Base-by-base conservation (phyloP, 75 land plant genomes). In the Pinus albicaulis region DNA sequence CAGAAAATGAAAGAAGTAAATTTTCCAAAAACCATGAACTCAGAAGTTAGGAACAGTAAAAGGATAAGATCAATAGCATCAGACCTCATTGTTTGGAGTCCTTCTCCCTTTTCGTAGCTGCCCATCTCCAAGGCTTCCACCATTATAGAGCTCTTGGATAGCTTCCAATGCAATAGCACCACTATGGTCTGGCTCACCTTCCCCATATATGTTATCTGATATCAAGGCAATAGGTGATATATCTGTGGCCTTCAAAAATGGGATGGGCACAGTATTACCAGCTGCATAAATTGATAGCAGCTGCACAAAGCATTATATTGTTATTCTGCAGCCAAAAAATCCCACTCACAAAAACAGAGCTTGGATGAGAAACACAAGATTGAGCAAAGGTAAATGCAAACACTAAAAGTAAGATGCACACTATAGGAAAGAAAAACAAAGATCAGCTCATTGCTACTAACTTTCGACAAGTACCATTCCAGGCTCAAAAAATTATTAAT, bases 241-340 rank as follows among this genome's bases (percentile, higher is more conserved):
- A 75, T 95, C 95, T 36, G 95, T 92, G 23, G 99, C 99, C 81
- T 82, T 87, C 74, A 98, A 75, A 72, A 98, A 92, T 7, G 99
- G 99, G 57, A 97, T 93, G 1, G 99, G 99, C 23, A 98, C 96
- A 34, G 99, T 98, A 76, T 98, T 98, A 57, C 99, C 99, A 66
- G 95, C 98, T 76, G 99, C 90, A 80, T 98, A 95, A 69, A 98
- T 93, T 7, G 99, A 98, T 76, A 86, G 80, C 10, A 98, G 86
- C 99, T 98, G 74, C 81, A 78, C 69, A 52, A 58, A 57, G 24
- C 26, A n/a, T 52, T 28, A 26, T 26, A 77, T 64, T 20, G 19
- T 31, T 17, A 62, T 31, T 17, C 19, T 6, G 34, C 31, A 64
- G 34, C 31, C 17, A 19, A 31, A 31, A 17, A 7, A 17, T 4